Evolutionary conservation across 495 filamentous ascomycete genomes (phyloP).

Genomic region (Ascodesmis nigricans): DNA sequence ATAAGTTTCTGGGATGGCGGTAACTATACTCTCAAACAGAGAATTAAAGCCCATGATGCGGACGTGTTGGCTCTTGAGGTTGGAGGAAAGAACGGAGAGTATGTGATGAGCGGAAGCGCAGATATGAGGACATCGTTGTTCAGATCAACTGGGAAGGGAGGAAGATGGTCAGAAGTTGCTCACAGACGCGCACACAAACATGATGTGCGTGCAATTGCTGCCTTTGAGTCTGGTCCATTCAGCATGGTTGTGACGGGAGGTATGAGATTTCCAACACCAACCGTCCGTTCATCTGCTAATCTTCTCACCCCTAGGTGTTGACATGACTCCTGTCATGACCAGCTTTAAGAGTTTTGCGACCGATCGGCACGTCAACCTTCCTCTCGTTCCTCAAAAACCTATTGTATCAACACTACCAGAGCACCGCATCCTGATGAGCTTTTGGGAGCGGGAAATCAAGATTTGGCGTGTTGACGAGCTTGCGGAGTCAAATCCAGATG

Average conservation of each 20-base stretch:
- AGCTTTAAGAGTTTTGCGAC: slow-evolving; percentile 61
- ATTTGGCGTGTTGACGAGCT: slow-evolving; percentile 50
- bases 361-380: slow-evolving; percentile 57
- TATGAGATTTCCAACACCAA: slow-evolving; percentile 24
- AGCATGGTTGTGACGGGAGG: slow-evolving; percentile 85
- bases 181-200: slow-evolving; percentile 68
- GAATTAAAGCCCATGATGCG: slow-evolving; percentile 66
- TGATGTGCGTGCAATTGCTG: slow-evolving; percentile 87
- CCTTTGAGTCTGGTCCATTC: slow-evolving; percentile 60
- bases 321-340: slow-evolving; percentile 56
- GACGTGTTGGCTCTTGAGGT: slow-evolving; percentile 70
- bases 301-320: slow-evolving; percentile 52
- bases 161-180: slow-evolving; percentile 62
- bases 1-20: slow-evolving; percentile 83
- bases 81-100: slow-evolving; percentile 48
- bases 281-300: slow-evolving; percentile 19
- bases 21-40: slow-evolving; percentile 66
- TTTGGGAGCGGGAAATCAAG: slow-evolving; percentile 76
- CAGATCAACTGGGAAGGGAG: slow-evolving; percentile 28
- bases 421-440: slow-evolving; percentile 57
- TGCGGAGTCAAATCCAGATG: slow-evolving; percentile 25
- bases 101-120: slow-evolving; percentile 77
- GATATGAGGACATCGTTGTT: slow-evolving; percentile 72
- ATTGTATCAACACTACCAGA: slow-evolving; percentile 46
- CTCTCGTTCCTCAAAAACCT: slow-evolving; percentile 56